phyloP scores from a whole-genome alignment of 257 asterid genomes.

The Dorcoceras hygrometricum region DNA sequence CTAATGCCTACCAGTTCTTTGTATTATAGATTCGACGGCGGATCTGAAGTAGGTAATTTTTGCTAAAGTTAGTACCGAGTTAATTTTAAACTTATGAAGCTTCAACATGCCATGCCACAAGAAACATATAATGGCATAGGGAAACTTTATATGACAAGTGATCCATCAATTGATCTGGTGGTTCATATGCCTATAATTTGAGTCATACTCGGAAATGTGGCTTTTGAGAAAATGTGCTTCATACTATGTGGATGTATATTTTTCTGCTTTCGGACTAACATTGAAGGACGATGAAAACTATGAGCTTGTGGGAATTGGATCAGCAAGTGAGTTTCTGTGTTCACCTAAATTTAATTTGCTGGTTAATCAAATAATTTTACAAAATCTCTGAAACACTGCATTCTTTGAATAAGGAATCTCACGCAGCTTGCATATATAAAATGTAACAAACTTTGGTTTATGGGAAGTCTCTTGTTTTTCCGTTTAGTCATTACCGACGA shows the following conservation, averaged over 20 bases:
- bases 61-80: neutral
- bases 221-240: neutral
- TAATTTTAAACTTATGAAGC: neutral
- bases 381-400: neutral
- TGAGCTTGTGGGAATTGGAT: neutral
- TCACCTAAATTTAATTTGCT: neutral
- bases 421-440: neutral
- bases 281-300: neutral
- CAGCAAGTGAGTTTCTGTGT: no score
- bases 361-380: neutral
- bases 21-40: neutral
- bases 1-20: neutral
- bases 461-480: neutral
- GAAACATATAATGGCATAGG: neutral
- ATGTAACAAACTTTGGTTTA: neutral
- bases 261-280: neutral
- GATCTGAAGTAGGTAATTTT: neutral
- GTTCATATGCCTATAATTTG: neutral
- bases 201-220: neutral
- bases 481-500: neutral
- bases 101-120: neutral
- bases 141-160: neutral
- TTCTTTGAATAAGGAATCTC: neutral
- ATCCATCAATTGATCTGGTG: neutral
- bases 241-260: neutral